Conservation (phyloP, 1,284 basidiomycete genomes). For the Golubevia pallescens region DNA sequence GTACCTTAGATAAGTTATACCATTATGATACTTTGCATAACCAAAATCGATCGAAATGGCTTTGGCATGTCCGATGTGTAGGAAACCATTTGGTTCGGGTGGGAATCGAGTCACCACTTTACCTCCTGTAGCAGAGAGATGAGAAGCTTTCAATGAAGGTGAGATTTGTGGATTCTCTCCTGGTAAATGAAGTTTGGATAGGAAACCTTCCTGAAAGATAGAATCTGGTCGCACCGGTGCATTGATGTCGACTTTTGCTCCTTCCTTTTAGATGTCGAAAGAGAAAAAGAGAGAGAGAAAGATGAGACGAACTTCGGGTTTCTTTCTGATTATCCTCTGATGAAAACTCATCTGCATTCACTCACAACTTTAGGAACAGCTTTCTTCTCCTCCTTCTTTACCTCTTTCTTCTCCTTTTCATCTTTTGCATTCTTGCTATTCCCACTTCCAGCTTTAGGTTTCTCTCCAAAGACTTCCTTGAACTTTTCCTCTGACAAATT, state of each 20-base stretch:
- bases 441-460: constrained; percentile 9
- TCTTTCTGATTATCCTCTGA: no score
- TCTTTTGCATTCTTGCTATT: constrained; percentile 7
- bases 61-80: constrained; percentile 63
- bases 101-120: constrained; percentile 62
- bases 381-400: constrained; percentile 40
- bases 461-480: constrained; percentile 39
- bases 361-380: constrained; percentile 13
- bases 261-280: neutral
- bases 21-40: constrained; percentile 50
- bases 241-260: constrained; percentile 20
- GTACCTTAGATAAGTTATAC: constrained; percentile 57
- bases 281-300: neutral
- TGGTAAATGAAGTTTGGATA: constrained; percentile 57
- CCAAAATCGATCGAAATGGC: constrained; percentile 64
- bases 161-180: constrained; percentile 59
- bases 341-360: no score
- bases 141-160: constrained; percentile 38
- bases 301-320: neutral
- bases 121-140: constrained; percentile 51
- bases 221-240: neutral
- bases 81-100: constrained; percentile 61
- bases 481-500: constrained; percentile 42
- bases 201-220: constrained; percentile 63
- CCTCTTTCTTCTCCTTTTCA: constrained; percentile 3